Evolutionary conservation across 495 filamentous ascomycete genomes (phyloP), one percentile per base, ranked within the genome.

Genomic region (Aspergillus haitiensis): DNA sequence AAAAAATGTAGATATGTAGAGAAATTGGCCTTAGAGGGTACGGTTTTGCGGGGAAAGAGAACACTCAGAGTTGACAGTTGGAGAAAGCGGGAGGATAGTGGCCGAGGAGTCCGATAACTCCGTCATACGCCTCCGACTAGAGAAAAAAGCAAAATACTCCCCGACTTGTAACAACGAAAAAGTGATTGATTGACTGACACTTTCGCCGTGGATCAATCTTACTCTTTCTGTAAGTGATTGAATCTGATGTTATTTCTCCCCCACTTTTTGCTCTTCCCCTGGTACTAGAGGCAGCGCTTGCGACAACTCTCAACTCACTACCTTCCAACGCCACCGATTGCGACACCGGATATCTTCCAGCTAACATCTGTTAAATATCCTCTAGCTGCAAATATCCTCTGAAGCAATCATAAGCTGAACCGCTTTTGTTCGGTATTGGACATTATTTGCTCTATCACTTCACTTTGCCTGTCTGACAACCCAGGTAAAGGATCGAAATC

Each of bases 81-180:
- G 67, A 59, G 55, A 56, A 57, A 40, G 33, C 49, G 33, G 46
- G 63, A 48, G 50, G 50, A 39, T 18, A 46, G 44, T 68, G 71
- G 72, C 61, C 71, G 61, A 62, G 51, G 57, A 48, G 60, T 59
- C 75, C 73, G 75, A 65, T 74, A 76, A 74, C 74, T 78, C 76
- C 75, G 74, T 73, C 72, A 74, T 76, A 63, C 21, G 60, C 56
- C 65, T 68, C 65, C 66, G 67, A 65, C 57, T 64, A 49, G 21
- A 27, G 21, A 61, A 61, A 59, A 58, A 62, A 55, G 54, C 67
- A 64, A 71, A 73, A 75, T 72, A 73, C 75, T 78, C 74, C 73
- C 75, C 72, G 70, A 52, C 16, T 27, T 33, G 33, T 46, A 21
- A 47, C 6, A 55, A 16, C 53, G 52, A 54, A 10, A 18, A 13